Conservation (phyloP, 352 stramenopile genomes). For the Phytopythium boreale region DNA sequence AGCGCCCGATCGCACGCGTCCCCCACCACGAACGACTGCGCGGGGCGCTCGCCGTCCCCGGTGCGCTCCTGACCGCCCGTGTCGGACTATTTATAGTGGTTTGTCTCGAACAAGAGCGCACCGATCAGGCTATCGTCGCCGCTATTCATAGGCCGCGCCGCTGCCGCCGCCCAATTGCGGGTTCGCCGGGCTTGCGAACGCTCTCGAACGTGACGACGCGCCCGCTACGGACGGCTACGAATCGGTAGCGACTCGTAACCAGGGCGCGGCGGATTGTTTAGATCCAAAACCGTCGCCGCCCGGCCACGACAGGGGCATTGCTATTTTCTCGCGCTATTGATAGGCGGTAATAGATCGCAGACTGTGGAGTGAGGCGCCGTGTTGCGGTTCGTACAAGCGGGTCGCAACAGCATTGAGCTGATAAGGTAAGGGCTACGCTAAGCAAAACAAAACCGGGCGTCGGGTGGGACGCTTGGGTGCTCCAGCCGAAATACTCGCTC, state of each 20-base stretch:
- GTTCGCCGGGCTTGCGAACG: neutral
- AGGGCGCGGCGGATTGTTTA: neutral
- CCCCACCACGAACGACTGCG: neutral
- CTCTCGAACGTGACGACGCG: neutral
- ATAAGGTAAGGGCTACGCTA: too few relatives aligned
- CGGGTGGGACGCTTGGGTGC: neutral
- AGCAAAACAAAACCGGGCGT: neutral
- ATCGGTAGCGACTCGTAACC: neutral
- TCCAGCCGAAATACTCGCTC: neutral
- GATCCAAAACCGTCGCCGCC: conserved; percentile 1
- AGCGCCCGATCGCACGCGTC: neutral
- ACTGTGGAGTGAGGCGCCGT: too few relatives aligned
- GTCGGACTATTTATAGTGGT: neutral
- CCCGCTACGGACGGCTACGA: neutral
- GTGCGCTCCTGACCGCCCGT: neutral
- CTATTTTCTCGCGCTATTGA: neutral
- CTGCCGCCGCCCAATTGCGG: neutral
- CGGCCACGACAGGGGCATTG: neutral
- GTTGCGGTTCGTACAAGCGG: neutral
- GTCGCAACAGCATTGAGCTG: neutral
- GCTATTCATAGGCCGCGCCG: neutral
- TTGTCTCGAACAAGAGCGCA: neutral
- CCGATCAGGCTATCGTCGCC: neutral
- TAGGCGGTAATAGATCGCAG: neutral
- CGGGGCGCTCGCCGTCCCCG: neutral